Evolutionary conservation across 805 yeast genomes (phyloP), one percentile per base, ranked within the genome.

Genomic region (Candida quercuum): DNA sequence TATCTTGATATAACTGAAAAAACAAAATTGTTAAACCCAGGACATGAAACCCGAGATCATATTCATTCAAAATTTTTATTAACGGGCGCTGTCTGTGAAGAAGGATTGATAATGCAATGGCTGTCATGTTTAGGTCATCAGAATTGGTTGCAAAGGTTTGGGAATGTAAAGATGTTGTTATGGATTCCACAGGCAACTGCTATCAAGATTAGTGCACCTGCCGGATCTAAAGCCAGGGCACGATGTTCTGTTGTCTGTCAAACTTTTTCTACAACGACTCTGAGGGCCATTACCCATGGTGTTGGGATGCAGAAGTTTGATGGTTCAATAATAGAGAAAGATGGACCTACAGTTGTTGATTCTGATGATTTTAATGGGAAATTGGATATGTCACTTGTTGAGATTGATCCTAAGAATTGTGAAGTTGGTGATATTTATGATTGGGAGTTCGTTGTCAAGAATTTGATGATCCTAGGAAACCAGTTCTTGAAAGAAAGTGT

Each of bases 111-210:
- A 19, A 78, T 83, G 39, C 95, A 86, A 60, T 83, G 87, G 78
- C 57, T 83, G 23, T 72, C 71, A 42, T 83, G 94, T 58, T 63
- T 80, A 21, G 78, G 74, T 0, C 71, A 80, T 53, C 66, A 71
- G 34, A 84, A 83, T 51, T 86, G 95, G 96, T 56, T 86, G 8
- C 81, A 78, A 44, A 66, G 68, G 47, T 83, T 71, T 57, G 85
- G 95, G 8, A 71, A 82, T 34, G 89, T 88, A 3, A 69, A 86
- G 43, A 75, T 86, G 79, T 61, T 89, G 18, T 59, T 83, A 13
- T 76, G 89, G 78, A 66, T 81, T 16, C 76, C 79, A 3, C 75
- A 79, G 6, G 36, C 64, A 0, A 76, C 85, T 5, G 82, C 84
- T 5, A 59, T 63, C 41, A 82, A 85, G 55, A 66, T 86, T 25